These are phyloP conservation scores for Leccinum holopus DNA, from an alignment of 1,284 basidiomycete genomes.

Conservation along the genomic window DNA sequence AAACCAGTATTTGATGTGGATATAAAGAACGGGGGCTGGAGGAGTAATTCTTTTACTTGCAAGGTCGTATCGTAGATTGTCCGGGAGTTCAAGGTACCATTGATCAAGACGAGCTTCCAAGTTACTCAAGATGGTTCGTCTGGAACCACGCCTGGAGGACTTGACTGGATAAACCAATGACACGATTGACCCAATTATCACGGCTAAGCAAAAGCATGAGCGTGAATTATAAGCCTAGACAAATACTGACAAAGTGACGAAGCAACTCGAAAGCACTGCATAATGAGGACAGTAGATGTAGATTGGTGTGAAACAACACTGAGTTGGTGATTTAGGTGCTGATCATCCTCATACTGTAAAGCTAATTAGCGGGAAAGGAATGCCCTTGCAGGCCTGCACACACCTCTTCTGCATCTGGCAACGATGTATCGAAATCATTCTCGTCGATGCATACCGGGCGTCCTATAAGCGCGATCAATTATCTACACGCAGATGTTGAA, in stretches of 20 bases:
- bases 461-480: conserved; percentile 37
- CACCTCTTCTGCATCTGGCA: conserved; percentile 59
- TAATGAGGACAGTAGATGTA: conserved; percentile 48
- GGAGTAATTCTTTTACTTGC: conserved; percentile 51
- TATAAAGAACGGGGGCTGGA: conserved; percentile 63
- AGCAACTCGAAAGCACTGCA: conserved; percentile 61
- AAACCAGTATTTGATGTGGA: conserved; percentile 80
- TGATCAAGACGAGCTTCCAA: conserved; percentile 72
- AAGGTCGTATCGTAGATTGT: conserved; percentile 60
- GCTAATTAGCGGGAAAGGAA: conserved; percentile 10
- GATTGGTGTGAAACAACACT: conserved; percentile 16
- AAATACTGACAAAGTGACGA: conserved; percentile 56
- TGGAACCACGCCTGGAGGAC: conserved; percentile 43
- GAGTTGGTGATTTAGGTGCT: conserved; percentile 6
- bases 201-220: conserved; percentile 39
- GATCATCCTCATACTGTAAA: conserved; percentile 51
- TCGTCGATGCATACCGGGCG: conserved; percentile 72
- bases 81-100: conserved; percentile 74
- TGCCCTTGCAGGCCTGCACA: not conserved
- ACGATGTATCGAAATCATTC: conserved; percentile 69
- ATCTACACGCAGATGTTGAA: not conserved
- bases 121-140: conserved; percentile 48
- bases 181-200: conserved; percentile 66
- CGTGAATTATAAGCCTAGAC: conserved; percentile 1
- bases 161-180: conserved; percentile 74